Base-by-base conservation (phyloP, 495 filamentous ascomycete species). In the Podospora sp. region DNA sequence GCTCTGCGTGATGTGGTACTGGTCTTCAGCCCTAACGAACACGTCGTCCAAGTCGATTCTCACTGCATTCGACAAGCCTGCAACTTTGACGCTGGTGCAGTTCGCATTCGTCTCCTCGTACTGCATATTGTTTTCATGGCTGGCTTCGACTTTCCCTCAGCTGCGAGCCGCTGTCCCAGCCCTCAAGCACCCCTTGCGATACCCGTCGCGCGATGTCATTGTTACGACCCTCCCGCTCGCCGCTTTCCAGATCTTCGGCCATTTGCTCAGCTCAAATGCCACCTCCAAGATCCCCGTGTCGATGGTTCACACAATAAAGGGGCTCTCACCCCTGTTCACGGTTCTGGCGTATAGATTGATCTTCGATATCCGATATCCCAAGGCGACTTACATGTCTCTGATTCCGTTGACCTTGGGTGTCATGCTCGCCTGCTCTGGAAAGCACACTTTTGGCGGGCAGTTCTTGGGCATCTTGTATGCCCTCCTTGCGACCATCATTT, bases 241-340 rank as follows among this genome's bases (percentile, higher is more conserved):
- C 1, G 83, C 89, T 55, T 99, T 99, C 77, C 94, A 97, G 76
- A 89, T 99, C 59, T 90, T 90, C 4, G 95, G 96, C 18, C 96
- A 98, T 78, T 92, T 99, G 52, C 82, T 97, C 11, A 94, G 89
- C 72, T 96, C 93, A 8, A 96, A 92, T 72, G 94, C 95, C 16
- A 99, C 93, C 59, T 88, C 91, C 52, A 91, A 93, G 68, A 98
- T 98, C 50, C 93, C 96, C 6, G 95, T 99, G 9, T 97, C 94
- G 22, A 84, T 99, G 50, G 95, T 99, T 20, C 95, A 99, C 79
- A 98, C 96, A 1, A 97, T 99, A 76, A 99, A 99, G 80, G 96
- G 95, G n/a, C 89, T 99, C 53, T 98, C 96, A 0, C 95, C 95
- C 2, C 85, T 99, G 26, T 94, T 98, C 74, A 98, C 95, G 0